Evolutionary conservation across 345 rosid species (phyloP), one percentile per base, ranked within the genome.

Genomic region (Brassica rapa): DNA sequence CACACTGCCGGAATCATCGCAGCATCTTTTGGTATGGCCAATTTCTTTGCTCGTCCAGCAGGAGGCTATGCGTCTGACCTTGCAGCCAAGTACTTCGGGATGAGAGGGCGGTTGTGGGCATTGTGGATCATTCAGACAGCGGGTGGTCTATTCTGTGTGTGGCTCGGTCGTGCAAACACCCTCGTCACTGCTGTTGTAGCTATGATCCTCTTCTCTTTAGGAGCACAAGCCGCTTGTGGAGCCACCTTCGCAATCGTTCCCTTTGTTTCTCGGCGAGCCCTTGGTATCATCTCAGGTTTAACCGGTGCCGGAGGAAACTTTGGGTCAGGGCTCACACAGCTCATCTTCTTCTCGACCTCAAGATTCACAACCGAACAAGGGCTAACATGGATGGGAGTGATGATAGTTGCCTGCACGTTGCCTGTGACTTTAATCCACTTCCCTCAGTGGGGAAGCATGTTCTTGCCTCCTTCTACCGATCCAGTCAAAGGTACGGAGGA

Each of bases 401-500:
- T 86, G 89, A 85, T 86, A 4, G 86, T 89, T 24, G 83, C 72
- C 5, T 86, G 89, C 62, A 89, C 90, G 16, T 63, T 86, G 29
- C 88, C 87, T 4, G 85, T 85, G 61, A n/a, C 82, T 0, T 43
- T 81, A 4, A 70, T 89, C 30, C 88, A 87, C 77, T 87, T 87
- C 49, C 89, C 88, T 4, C 89, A 89, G 23, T 87, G 93, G 91
- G 88, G 89, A 24, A 86, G 90, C 75, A 89, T 89, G 90, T 84
- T 89, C 2, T 79, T 86, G 15, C 81, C 86, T 23, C 85, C 91
- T 0, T 71, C 84, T 1, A 80, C 61, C 66, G 84, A 86, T 49
- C 65, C 43, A 4, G 85, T 82, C 59, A 86, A 77, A 75, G 75
- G 83, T 4, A 83, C 77, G 3, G 93, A 80, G 32, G 93, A 85